Percentiles rank a stretch among this genome's conserved stretches.
Conservation (phyloP, 2,329 filamentous ascomycete genomes). For the Penicillium sp. region DNA sequence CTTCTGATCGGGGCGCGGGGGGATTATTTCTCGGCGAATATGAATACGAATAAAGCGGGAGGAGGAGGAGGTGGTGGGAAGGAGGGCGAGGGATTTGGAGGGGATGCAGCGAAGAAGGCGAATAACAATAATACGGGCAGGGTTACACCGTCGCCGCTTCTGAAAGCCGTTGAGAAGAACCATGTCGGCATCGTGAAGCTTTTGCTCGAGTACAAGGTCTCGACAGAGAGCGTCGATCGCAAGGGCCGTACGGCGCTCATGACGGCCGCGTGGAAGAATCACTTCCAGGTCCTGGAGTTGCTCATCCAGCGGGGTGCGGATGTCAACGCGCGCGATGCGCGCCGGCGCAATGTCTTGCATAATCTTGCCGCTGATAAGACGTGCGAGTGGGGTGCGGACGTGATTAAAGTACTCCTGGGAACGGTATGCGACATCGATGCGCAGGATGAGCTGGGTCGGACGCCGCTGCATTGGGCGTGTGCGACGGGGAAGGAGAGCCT, state of each 20-base stretch:
- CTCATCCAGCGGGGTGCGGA: slow-evolving; percentile 43
- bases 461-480: slow-evolving; percentile 63
- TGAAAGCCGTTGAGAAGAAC: slow-evolving; percentile 45
- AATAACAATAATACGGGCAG: not conserved
- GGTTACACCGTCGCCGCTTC: slow-evolving; percentile 34
- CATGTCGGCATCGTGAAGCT: slow-evolving; percentile 51
- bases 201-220: slow-evolving; percentile 44
- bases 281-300: slow-evolving; percentile 44
- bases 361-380: slow-evolving; percentile 52
- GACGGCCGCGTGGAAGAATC: slow-evolving; percentile 51
- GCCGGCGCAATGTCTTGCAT: slow-evolving; percentile 43
- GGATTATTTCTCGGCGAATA: slow-evolving; percentile 15
- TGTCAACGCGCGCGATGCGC: slow-evolving; percentile 39
- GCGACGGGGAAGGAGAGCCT: slow-evolving; percentile 60
- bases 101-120: not conserved
- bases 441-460: slow-evolving; percentile 54
- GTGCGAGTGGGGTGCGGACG: slow-evolving; percentile 54
- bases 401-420: slow-evolving; percentile 47
- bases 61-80: not conserved
- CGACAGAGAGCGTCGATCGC: slow-evolving; percentile 46
- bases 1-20: slow-evolving; percentile 45
- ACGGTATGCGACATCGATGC: slow-evolving; percentile 49
- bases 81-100: not conserved
- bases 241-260: slow-evolving; percentile 51
- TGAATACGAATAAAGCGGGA: not conserved